phyloP scores from a whole-genome alignment of 2,329 filamentous ascomycete species.

The Sclerotiophoma versabilis region DNA sequence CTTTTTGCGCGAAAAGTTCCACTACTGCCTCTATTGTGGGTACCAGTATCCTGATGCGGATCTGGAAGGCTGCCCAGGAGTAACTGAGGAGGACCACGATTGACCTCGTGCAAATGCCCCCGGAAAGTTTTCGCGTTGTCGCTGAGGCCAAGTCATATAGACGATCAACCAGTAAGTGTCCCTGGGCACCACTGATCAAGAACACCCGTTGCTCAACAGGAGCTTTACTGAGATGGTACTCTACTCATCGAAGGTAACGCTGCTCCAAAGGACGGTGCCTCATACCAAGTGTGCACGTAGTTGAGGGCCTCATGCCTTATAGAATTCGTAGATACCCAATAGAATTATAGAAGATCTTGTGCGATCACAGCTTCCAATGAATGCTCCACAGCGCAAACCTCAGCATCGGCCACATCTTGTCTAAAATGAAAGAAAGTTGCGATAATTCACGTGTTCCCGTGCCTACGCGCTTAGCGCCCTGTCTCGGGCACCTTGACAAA shows the following conservation, averaged over 20 bases:
- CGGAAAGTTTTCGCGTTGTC: neutral
- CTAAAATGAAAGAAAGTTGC: slow-evolving; percentile 3
- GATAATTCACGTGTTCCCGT: slow-evolving; percentile 35
- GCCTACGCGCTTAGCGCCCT: slow-evolving; percentile 32
- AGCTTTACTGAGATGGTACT: no score
- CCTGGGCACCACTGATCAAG: neutral
- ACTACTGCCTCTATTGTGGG: slow-evolving; percentile 98
- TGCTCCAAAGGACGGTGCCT: no score
- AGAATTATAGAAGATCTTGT: neutral
- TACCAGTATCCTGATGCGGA: slow-evolving; percentile 73
- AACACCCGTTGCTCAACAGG: neutral
- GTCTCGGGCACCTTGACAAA: slow-evolving; percentile 14
- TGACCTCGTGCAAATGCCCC: slow-evolving; percentile 46
- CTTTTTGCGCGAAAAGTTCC: slow-evolving; percentile 73
- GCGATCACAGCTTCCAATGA: neutral
- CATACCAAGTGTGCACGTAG: no score
- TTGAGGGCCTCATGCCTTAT: neutral
- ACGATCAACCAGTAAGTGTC: slow-evolving; percentile 4
- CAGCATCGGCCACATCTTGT: neutral
- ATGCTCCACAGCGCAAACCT: neutral
- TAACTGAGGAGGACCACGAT: slow-evolving; percentile 83
- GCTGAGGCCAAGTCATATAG: neutral
- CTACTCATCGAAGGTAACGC: no score
- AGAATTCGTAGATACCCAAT: slow-evolving; percentile 2
- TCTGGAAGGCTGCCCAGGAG: slow-evolving; percentile 89